Evolutionary conservation across 441 rosid genomes (phyloP).

Genomic region (Pelargonium fulgidum): DNA sequence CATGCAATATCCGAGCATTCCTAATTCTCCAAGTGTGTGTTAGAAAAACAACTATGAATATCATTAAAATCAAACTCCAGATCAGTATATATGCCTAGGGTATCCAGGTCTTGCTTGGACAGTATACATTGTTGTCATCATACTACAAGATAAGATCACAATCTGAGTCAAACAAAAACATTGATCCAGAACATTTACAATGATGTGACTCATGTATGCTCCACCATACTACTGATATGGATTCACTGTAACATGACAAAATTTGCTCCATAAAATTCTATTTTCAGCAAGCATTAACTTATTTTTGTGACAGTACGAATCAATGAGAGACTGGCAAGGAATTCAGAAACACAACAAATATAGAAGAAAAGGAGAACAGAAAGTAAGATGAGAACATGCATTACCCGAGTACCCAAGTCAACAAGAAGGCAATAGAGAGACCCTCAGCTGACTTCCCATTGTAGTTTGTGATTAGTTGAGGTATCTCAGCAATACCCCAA

Average conservation of each 20-base stretch:
- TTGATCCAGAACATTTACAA: constrained; percentile 1
- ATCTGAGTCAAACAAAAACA: constrained; percentile 1
- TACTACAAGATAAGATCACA: constrained; percentile 1
- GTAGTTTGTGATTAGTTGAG: constrained; percentile 70
- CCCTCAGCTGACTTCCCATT: constrained; percentile 68
- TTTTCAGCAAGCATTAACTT: not conserved
- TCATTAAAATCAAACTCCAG: too few relatives aligned
- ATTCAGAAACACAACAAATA: not conserved
- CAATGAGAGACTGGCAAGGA: not conserved
- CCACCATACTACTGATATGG: not conserved
- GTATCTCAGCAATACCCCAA: constrained; percentile 83
- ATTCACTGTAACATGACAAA: not conserved
- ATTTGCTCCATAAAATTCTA: not conserved
- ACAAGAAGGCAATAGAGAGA: constrained; percentile 63
- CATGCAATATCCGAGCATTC: too few relatives aligned
- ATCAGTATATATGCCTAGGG: not conserved
- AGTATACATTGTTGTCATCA: not conserved
- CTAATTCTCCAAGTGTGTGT: too few relatives aligned
- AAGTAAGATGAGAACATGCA: not conserved
- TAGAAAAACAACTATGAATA: too few relatives aligned
- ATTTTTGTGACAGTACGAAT: not conserved
- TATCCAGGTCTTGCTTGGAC: not conserved
- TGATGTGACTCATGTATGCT: constrained; percentile 3
- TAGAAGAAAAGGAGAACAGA: not conserved
- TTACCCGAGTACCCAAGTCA: constrained; percentile 76